Base-by-base conservation (phyloP, 345 rosid species). In the Acer saccharum region DNA sequence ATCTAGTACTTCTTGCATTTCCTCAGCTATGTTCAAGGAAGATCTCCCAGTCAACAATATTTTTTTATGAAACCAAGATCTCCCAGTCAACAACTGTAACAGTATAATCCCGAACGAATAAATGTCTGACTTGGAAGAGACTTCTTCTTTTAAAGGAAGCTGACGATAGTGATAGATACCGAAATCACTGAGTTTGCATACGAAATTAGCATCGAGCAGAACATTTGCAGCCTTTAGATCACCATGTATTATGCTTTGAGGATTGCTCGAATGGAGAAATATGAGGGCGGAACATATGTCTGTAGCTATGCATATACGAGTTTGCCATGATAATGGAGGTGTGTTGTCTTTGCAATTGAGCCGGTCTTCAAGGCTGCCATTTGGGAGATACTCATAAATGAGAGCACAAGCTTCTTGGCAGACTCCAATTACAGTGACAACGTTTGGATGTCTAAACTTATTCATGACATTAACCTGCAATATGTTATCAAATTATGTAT, bases 351-450 rank as follows among this genome's bases (percentile, higher is more conserved):
- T 81, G 70, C 78, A 69, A 72, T 8, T 75, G 74, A 84, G 77
- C 43, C 78, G 71, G 58, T 84, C 86, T 68, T 75, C 80, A 14
- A 84, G 86, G 69, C 72, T 84, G 35, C 86, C 84, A 81, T 78
- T 76, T 0, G 82, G 84, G 7, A 84, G 72, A 64, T 84, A 72
- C 58, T 83, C 85, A 69, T 68, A 79, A 20, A 83, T 68, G 8
- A 80, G 78, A 72, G 81, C 83, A 68, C 69, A 57, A 44, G 71
- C 65, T 52, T 79, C 85, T 3, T 72, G 80, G 78, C 85, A 79
- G 57, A 41, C 81, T 32, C 86, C 86, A 65, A 83, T 80, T 4
- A 83, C 68, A 9, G 81, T 77, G 11, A 83, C 69, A 14, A 83
- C 63, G 71, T 83, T 80, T 11, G 86, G 86, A 69, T 83, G 86